These are phyloP conservation scores for Termitomyces heimii DNA, from an alignment of 768 basidiomycete genomes.

Conservation along the genomic window DNA sequence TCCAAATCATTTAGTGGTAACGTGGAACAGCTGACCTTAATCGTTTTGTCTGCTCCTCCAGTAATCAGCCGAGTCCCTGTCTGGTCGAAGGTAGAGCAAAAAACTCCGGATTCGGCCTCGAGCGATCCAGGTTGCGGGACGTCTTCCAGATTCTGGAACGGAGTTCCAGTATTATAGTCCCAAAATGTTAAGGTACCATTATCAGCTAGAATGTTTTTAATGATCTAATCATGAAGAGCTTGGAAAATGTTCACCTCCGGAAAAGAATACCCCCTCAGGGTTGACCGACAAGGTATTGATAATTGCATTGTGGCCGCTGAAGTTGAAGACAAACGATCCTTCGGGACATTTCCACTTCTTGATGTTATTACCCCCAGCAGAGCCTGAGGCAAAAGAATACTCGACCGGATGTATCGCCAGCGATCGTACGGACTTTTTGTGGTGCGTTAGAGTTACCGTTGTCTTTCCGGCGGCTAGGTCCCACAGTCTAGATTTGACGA, in stretches of 20 bases:
- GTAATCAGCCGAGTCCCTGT: slow-evolving; percentile 94
- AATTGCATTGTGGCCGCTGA: slow-evolving; percentile 93
- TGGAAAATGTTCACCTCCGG: slow-evolving; percentile 62
- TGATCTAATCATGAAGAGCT: background rate
- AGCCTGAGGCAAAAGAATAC: slow-evolving; percentile 93
- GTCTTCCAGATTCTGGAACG: slow-evolving; percentile 93
- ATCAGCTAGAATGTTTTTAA: slow-evolving; percentile 51
- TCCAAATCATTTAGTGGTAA: background rate
- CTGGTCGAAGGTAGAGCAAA: slow-evolving; percentile 95
- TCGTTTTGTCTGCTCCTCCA: slow-evolving; percentile 97
- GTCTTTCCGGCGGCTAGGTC: slow-evolving; percentile 98
- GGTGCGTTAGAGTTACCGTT: slow-evolving; percentile 95
- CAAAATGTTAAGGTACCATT: slow-evolving; percentile 89
- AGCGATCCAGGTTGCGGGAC: slow-evolving; percentile 96
- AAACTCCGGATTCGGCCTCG: slow-evolving; percentile 94
- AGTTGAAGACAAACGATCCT: slow-evolving; percentile 94
- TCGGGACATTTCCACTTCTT: slow-evolving; percentile 99
- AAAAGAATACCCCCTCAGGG: slow-evolving; percentile 94
- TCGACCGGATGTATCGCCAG: slow-evolving; percentile 95
- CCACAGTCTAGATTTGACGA: slow-evolving; percentile 63
- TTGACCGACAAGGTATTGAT: slow-evolving; percentile 96
- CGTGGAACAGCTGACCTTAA: slow-evolving; percentile 60
- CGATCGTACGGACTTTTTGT: slow-evolving; percentile 96
- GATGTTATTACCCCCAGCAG: slow-evolving; percentile 98
- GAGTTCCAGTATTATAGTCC: slow-evolving; percentile 92